Evolutionary conservation across 1,139 yeast species (phyloP).

Genomic region (Dujonia santamariae): DNA sequence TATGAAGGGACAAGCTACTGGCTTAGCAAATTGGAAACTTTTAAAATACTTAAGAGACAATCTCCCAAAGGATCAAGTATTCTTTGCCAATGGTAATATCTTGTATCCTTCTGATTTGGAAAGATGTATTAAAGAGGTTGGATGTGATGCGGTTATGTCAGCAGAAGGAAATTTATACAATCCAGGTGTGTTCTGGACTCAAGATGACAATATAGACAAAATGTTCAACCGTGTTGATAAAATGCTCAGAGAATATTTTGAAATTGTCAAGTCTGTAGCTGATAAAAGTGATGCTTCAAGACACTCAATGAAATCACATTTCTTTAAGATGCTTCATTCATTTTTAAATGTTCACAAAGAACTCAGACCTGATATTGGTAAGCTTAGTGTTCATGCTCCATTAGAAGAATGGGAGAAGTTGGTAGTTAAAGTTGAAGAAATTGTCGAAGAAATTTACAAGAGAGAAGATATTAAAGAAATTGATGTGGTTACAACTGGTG

Average conservation of each 20-base stretch:
- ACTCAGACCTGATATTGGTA: slow-evolving; percentile 71
- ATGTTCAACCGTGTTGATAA: slow-evolving; percentile 85
- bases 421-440: slow-evolving; percentile 62
- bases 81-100: slow-evolving; percentile 91
- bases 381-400: slow-evolving; percentile 42
- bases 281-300: slow-evolving; percentile 64
- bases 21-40: slow-evolving; percentile 90
- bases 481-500: slow-evolving; percentile 57
- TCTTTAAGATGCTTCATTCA: slow-evolving; percentile 80
- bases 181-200: slow-evolving; percentile 83
- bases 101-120: slow-evolving; percentile 77
- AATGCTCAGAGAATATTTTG: slow-evolving; percentile 82
- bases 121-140: slow-evolving; percentile 60
- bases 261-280: slow-evolving; percentile 63
- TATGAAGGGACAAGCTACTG: slow-evolving; percentile 96
- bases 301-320: slow-evolving; percentile 87
- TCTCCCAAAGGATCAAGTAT: slow-evolving; percentile 78
- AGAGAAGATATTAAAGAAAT: slow-evolving; percentile 37
- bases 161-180: slow-evolving; percentile 95
- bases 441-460: slow-evolving; percentile 55
- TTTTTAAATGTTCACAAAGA: slow-evolving; percentile 75
- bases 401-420: slow-evolving; percentile 66
- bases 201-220: slow-evolving; percentile 50
- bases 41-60: slow-evolving; percentile 74
- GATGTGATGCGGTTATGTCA: slow-evolving; percentile 92